phyloP scores from a whole-genome alignment of 345 rosid genomes.

The Trapa bicornis region DNA sequence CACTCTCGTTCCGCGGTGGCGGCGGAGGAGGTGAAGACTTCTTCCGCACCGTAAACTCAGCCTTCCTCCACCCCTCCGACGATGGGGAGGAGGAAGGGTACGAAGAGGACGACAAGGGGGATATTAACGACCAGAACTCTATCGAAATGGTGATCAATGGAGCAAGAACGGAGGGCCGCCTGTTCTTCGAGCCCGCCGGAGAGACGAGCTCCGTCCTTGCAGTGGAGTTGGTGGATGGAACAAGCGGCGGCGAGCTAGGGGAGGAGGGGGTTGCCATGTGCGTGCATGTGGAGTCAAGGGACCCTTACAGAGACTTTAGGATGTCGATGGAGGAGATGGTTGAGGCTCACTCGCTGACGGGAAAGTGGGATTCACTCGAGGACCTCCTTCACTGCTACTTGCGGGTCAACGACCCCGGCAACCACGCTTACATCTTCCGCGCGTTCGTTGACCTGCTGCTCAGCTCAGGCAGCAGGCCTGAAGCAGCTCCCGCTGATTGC shows the following conservation, averaged over 20 bases:
- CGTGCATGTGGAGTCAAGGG: slow-evolving; percentile 52
- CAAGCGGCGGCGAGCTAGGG: slow-evolving; percentile 5
- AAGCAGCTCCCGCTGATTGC: not conserved
- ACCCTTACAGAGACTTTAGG: slow-evolving; percentile 67
- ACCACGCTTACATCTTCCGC: slow-evolving; percentile 55
- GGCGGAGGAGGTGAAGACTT: slow-evolving; percentile 5
- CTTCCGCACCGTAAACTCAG: slow-evolving; percentile 25
- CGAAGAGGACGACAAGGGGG: not conserved
- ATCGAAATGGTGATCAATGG: slow-evolving; percentile 42
- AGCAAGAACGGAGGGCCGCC: slow-evolving; percentile 33
- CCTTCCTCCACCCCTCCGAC: not conserved
- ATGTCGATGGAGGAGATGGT: slow-evolving; percentile 95
- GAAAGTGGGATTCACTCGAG: slow-evolving; percentile 53
- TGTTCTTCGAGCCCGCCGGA: slow-evolving; percentile 55
- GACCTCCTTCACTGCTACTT: slow-evolving; percentile 60
- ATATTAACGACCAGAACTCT: not conserved
- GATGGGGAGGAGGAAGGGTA: too few species aligned
- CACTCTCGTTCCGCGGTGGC: slow-evolving; percentile 44
- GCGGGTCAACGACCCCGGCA: slow-evolving; percentile 49
- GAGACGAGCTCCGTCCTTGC: slow-evolving; percentile 51
- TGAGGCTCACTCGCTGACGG: slow-evolving; percentile 46
- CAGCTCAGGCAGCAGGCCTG: not conserved
- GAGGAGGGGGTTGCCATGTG: slow-evolving; percentile 28
- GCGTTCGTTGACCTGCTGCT: slow-evolving; percentile 73
- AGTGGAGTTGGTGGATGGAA: slow-evolving; percentile 17